Evolutionary conservation across 108 stramenopile species (phyloP), one percentile per base, ranked within the genome.

Genomic region (Conticribra guillardii): DNA sequence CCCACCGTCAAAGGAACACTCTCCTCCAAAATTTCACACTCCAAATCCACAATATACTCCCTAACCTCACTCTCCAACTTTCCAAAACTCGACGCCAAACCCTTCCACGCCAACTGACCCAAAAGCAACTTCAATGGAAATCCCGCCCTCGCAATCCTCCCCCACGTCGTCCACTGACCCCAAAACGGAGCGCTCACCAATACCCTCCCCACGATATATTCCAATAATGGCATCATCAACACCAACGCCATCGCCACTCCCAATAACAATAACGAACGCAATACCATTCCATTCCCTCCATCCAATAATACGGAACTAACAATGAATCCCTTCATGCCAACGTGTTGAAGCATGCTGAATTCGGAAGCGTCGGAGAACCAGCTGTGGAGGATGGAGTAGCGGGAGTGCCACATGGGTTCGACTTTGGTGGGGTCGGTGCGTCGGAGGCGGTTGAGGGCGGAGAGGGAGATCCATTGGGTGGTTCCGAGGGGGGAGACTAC

Each of bases 351-450:
- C 16, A 92, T 46, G 54, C 83, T 83, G 50, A 74, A 85, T 57
- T 81, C 67, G 4, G 87, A 86, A 22, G 74, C 54, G 30, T 85
- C 85, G 17, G 68, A 50, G 73, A 92, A 95, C 94, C 94, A 95
- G 19, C 79, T 72, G 17, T 54, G 44, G 48, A 89, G 56, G 28
- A 95, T 87, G 23, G 85, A 73, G 66, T 92, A 95, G 56, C 84
- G 75, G 19, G 80, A 80, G 66, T 90, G 89, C 94, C 94, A 95
- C 89, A 95, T 91, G 27, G 89, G 85, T 70, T 95, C 91, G 3
- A 95, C 91, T 64, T 95, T 95, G 67, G 88, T 76, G 16, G 90
- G 88, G 82, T 95, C 94, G 0, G 79, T 87, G 2, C 94, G 84
- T 16, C 94, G 87, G 47, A 93, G 74, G 51, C 89, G 84, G 75